Percentiles rank a stretch among this genome's conserved stretches.
Conservation (phyloP, 2,329 filamentous ascomycete genomes). For the Madurella fahalii region DNA sequence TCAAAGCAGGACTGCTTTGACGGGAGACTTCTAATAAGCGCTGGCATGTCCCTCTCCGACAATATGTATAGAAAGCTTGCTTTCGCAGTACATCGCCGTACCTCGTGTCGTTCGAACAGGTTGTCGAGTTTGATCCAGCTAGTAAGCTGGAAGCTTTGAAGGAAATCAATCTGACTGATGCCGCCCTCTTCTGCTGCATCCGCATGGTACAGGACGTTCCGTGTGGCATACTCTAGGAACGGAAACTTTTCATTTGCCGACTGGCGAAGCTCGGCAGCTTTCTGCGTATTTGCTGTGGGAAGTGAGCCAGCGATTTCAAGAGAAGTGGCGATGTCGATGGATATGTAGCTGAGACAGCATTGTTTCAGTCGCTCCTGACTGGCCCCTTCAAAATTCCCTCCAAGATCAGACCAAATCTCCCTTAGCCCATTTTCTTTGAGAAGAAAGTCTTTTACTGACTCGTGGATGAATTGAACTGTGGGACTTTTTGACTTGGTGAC, state of each 20-base stretch:
- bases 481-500: constrained; percentile 4
- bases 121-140: constrained; percentile 7
- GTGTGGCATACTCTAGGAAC: constrained; percentile 1
- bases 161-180: constrained; percentile 6
- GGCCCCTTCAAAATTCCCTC: constrained; percentile 9
- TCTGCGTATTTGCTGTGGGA: neutral
- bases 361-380: constrained; percentile 20
- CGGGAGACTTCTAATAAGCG: neutral
- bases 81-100: neutral
- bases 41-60: neutral
- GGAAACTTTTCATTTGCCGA: neutral
- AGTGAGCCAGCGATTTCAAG: neutral
- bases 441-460: constrained; percentile 23
- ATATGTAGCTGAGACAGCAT: constrained; percentile 10
- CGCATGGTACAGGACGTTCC: constrained; percentile 1
- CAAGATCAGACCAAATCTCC: constrained; percentile 11
- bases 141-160: constrained; percentile 8
- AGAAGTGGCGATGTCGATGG: neutral
- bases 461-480: constrained; percentile 22
- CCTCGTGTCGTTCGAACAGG: constrained; percentile 2
- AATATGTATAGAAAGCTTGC: constrained; percentile 4
- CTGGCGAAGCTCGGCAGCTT: neutral
- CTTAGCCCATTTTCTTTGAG: constrained; percentile 17
- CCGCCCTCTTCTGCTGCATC: constrained; percentile 5
- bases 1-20: neutral